phyloP scores from a whole-genome alignment of 139 green algal genomes.

The Auxenochlorella pyrenoidosa region DNA sequence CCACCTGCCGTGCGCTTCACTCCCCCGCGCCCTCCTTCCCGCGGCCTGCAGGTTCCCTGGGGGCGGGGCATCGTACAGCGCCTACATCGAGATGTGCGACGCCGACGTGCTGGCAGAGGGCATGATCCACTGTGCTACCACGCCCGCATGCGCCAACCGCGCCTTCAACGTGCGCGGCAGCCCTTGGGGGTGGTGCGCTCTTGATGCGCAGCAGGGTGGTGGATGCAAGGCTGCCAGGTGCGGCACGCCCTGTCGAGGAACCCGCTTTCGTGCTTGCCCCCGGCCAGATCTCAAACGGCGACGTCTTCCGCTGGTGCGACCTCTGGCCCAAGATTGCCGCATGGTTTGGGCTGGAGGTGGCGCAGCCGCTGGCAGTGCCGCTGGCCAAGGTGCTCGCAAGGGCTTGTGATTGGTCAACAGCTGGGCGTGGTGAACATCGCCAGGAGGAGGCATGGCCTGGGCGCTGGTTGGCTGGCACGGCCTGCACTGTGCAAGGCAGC shows the following conservation, averaged over 20 bases:
- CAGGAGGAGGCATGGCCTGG: no score
- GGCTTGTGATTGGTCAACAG: background rate
- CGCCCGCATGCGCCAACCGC: slow-evolving; percentile 38
- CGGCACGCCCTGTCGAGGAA: no score
- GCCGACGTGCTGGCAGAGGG: slow-evolving; percentile 45
- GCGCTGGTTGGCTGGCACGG: no score
- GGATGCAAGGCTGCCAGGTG: no score
- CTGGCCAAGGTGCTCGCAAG: background rate
- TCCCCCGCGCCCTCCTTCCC: no score
- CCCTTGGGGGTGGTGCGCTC: no score
- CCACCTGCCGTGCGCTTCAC: no score
- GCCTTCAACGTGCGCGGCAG: slow-evolving; percentile 47
- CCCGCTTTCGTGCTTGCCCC: no score
- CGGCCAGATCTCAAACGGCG: slow-evolving; percentile 49
- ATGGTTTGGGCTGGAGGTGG: slow-evolving; percentile 20
- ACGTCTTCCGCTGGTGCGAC: background rate
- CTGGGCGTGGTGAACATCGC: no score
- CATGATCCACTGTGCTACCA: slow-evolving; percentile 45
- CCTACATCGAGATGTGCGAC: slow-evolving; percentile 39
- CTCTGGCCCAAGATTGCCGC: slow-evolving; percentile 30
- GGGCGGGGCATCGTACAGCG: no score
- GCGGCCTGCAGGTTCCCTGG: background rate
- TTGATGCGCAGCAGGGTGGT: no score
- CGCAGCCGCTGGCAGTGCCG: background rate
- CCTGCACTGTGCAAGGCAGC: no score